Conservation (phyloP, 257 asterid genomes). For the Salvia hispanica region DNA sequence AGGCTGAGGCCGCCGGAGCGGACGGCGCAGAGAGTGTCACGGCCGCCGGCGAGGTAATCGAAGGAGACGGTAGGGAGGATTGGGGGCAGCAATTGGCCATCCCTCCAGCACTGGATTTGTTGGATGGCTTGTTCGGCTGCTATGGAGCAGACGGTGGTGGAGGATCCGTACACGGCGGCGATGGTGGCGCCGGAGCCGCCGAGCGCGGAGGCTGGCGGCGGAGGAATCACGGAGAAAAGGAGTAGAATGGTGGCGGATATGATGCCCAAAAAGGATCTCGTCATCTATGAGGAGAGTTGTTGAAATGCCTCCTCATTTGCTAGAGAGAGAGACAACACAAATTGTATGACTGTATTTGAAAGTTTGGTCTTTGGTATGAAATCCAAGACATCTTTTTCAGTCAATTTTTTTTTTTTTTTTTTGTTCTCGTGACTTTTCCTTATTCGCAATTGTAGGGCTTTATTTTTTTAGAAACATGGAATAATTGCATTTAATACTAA, state of each 20-base stretch:
- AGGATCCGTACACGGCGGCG: conserved; percentile 67
- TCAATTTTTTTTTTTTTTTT: neutral
- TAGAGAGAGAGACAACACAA: conserved; percentile 3
- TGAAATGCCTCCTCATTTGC: conserved; percentile 51
- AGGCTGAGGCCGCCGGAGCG: conserved; percentile 77
- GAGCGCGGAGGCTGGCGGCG: conserved; percentile 44
- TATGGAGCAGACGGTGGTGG: conserved; percentile 66
- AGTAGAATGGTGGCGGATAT: conserved; percentile 33
- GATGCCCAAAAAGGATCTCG: conserved; percentile 40
- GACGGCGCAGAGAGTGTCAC: conserved; percentile 60
- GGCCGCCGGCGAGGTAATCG: conserved; percentile 81
- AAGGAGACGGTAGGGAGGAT: conserved; percentile 57
- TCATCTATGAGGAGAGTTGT: conserved; percentile 49
- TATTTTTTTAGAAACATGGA: neutral
- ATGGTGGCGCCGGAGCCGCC: conserved; percentile 74
- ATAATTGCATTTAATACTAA: too few relatives aligned
- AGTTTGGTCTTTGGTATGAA: neutral
- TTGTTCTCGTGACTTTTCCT: neutral
- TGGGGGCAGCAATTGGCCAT: conserved; percentile 42
- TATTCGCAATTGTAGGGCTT: neutral
- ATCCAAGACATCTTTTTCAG: neutral
- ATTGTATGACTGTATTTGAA: too few relatives aligned
- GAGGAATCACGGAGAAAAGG: conserved; percentile 29
- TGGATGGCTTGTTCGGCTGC: conserved; percentile 55
- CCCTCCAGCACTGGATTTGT: conserved; percentile 71